Conservation (phyloP, 345 rosid species). For the Ailanthus altissimus region DNA sequence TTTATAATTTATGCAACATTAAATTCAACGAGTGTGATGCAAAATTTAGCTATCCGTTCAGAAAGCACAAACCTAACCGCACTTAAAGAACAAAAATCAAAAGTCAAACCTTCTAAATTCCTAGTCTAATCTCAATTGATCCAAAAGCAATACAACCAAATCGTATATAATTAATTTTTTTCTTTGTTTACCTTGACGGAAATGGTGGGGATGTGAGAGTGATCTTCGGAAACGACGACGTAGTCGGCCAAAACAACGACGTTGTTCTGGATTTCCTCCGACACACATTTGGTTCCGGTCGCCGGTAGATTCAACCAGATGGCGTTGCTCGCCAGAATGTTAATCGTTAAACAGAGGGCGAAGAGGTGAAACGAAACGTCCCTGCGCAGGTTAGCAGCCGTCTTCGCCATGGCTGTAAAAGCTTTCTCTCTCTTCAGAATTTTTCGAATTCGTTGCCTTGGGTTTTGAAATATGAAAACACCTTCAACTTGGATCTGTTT, state of each 20-base stretch:
- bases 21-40: background rate
- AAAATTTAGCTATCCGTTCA: background rate
- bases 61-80: conserved; percentile 1
- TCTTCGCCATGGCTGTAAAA: background rate
- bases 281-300: conserved; percentile 83
- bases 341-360: background rate
- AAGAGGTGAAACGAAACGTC: conserved; percentile 14
- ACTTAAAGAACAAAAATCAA: background rate
- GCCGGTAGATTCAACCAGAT: conserved; percentile 77
- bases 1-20: background rate
- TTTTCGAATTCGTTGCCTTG: too few relatives aligned
- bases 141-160: background rate
- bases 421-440: background rate
- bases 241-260: conserved; percentile 85
- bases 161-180: background rate
- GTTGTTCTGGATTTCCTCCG: conserved; percentile 81
- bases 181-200: conserved; percentile 70
- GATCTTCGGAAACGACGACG: conserved; percentile 64
- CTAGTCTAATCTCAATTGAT: background rate
- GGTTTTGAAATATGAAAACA: background rate
- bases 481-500: background rate
- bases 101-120: background rate
- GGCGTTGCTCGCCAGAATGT: conserved; percentile 39
- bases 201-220: conserved; percentile 49
- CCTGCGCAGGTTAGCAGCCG: conserved; percentile 7